Percentiles rank a stretch among this genome's conserved stretches.
Conservation (phyloP, 768 basidiomycete species). For the Leccinum boreale region DNA sequence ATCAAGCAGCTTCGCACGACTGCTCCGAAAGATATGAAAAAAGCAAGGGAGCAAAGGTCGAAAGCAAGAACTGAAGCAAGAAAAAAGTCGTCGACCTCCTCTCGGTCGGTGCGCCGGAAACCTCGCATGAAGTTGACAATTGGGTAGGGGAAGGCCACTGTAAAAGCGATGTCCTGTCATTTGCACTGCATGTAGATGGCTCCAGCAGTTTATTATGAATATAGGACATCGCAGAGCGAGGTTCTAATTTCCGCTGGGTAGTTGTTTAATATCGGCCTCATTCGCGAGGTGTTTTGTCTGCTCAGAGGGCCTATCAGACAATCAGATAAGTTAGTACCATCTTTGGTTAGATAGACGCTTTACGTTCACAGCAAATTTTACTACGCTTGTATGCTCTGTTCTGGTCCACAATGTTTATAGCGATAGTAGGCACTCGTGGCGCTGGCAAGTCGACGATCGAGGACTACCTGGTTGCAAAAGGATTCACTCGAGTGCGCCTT, state of each 20-base stretch:
- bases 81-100: slow-evolving; percentile 13
- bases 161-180: neutral
- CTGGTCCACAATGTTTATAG: slow-evolving; percentile 55
- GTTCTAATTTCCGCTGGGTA: neutral
- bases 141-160: slow-evolving; percentile 1
- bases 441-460: slow-evolving; percentile 61
- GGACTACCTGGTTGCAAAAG: slow-evolving; percentile 57
- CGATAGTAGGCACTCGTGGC: slow-evolving; percentile 59
- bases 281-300: too few relatives aligned
- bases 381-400: neutral
- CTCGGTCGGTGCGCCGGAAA: slow-evolving; percentile 14
- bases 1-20: slow-evolving; percentile 79
- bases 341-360: neutral
- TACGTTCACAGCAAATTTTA: neutral
- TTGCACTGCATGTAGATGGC: neutral
- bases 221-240: neutral
- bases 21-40: slow-evolving; percentile 76
- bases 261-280: neutral
- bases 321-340: neutral
- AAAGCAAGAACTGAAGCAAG: slow-evolving; percentile 51
- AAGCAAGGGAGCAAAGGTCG: slow-evolving; percentile 55
- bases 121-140: slow-evolving; percentile 21
- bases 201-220: neutral
- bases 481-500: slow-evolving; percentile 52
- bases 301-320: neutral